Evolutionary conservation across 345 rosid species (phyloP).

Genomic region (Hevea brasiliensis): DNA sequence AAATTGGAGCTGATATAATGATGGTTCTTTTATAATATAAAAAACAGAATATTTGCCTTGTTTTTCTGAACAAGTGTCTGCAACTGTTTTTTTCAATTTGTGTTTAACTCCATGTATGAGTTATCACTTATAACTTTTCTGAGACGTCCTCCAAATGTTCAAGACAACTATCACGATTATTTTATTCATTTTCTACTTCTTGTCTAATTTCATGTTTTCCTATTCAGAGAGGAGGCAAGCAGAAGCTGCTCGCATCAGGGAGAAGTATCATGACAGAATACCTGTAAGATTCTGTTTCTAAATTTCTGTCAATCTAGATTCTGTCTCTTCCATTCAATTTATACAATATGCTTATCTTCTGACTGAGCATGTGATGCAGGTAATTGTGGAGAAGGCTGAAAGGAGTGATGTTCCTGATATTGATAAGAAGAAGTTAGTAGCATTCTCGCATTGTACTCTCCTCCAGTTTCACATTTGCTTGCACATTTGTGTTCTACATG

Average conservation of each 20-base stretch:
- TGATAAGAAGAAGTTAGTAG: slow-evolving; percentile 90
- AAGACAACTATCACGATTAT: too few species aligned
- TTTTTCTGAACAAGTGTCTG: too few species aligned
- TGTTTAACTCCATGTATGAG: neutral
- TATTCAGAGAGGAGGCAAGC: slow-evolving; percentile 72
- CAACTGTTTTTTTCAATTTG: neutral
- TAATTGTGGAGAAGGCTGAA: slow-evolving; percentile 89
- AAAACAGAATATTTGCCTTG: too few species aligned
- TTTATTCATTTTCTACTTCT: neutral
- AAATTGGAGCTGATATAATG: too few species aligned
- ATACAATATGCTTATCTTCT: neutral
- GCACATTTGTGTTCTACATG: neutral
- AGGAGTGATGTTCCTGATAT: slow-evolving; percentile 90
- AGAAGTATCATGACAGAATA: slow-evolving; percentile 88
- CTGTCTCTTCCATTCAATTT: neutral
- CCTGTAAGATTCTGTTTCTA: slow-evolving; percentile 49
- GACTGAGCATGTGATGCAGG: slow-evolving; percentile 45
- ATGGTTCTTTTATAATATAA: too few species aligned
- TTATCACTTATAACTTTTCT: neutral
- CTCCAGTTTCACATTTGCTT: neutral
- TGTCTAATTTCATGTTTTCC: neutral
- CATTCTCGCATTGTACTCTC: neutral
- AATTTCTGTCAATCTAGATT: neutral
- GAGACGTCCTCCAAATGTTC: neutral
- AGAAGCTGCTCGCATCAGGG: slow-evolving; percentile 79